These are phyloP conservation scores for Candida orba DNA, from an alignment of 805 yeast species.

Conservation along the genomic window DNA sequence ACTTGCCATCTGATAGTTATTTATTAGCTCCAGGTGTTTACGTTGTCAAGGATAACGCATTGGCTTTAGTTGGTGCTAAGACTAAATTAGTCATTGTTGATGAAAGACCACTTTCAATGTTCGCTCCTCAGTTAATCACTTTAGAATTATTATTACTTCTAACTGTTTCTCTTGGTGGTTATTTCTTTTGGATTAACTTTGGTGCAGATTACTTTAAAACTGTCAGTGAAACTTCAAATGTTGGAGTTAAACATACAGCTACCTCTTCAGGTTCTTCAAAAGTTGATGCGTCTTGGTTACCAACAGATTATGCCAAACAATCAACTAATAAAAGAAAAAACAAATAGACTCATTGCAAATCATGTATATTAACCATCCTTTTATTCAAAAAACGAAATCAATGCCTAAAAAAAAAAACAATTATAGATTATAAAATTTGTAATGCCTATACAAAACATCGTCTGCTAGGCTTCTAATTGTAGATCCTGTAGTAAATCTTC, in stretches of 20 bases:
- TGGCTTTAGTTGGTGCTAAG: slow-evolving; percentile 49
- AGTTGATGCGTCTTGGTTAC: slow-evolving; percentile 49
- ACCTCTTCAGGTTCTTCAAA: slow-evolving; percentile 25
- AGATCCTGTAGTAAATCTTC: slow-evolving; percentile 33
- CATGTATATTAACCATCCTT: no score
- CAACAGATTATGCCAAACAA: slow-evolving; percentile 43
- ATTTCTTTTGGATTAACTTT: slow-evolving; percentile 36
- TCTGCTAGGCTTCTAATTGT: slow-evolving; percentile 33
- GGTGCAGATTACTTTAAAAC: slow-evolving; percentile 40
- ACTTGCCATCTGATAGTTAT: slow-evolving; percentile 50
- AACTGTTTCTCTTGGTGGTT: slow-evolving; percentile 43
- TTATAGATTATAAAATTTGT: no score
- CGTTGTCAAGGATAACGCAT: slow-evolving; percentile 40
- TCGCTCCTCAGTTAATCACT: slow-evolving; percentile 65
- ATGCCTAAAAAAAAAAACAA: no score
- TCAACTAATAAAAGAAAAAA: slow-evolving; percentile 25
- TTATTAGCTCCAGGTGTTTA: slow-evolving; percentile 53
- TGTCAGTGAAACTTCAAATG: slow-evolving; percentile 21
- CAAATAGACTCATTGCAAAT: slow-evolving; percentile 11
- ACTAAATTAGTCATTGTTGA: slow-evolving; percentile 49
- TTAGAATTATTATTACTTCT: slow-evolving; percentile 48
- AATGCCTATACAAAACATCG: no score
- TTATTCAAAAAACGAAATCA: no score
- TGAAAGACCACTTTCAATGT: slow-evolving; percentile 62
- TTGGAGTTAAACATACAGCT: slow-evolving; percentile 8